Conservation (phyloP, 441 rosid genomes). For the Adansonia grandidieri region DNA sequence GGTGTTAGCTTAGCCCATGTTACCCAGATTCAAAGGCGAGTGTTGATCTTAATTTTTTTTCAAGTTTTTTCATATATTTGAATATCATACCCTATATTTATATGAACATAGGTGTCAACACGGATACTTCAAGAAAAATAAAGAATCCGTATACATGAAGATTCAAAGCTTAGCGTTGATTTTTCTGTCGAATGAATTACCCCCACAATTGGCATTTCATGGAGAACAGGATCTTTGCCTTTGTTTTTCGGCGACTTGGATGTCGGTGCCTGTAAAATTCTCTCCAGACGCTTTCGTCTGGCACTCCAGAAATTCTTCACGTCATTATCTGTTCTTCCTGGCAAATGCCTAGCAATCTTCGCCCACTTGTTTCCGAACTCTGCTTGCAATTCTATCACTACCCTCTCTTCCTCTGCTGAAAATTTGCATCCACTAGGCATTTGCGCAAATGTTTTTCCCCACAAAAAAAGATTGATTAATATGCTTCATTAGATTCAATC, state of each 20-base stretch:
- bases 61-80: too few species aligned
- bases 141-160: background rate
- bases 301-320: conserved; percentile 50
- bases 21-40: too few species aligned
- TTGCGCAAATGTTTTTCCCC: conserved; percentile 2
- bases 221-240: conserved; percentile 16
- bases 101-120: too few species aligned
- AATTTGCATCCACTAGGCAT: conserved; percentile 42
- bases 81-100: too few species aligned
- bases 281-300: conserved; percentile 24
- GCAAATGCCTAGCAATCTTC: conserved; percentile 39
- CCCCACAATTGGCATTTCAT: conserved; percentile 5
- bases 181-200: conserved; percentile 3
- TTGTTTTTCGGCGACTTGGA: background rate
- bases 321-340: conserved; percentile 46
- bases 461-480: background rate
- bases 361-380: conserved; percentile 50
- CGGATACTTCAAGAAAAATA: background rate
- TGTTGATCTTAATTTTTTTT: too few species aligned
- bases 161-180: background rate
- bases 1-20: background rate
- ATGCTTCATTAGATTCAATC: background rate
- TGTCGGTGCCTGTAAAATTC: conserved; percentile 13
- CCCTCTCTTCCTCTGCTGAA: conserved; percentile 45
- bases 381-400: conserved; percentile 47